These are phyloP conservation scores for Thraustochytrium sp. DNA, from an alignment of 352 stramenopile species.

Conservation along the genomic window DNA sequence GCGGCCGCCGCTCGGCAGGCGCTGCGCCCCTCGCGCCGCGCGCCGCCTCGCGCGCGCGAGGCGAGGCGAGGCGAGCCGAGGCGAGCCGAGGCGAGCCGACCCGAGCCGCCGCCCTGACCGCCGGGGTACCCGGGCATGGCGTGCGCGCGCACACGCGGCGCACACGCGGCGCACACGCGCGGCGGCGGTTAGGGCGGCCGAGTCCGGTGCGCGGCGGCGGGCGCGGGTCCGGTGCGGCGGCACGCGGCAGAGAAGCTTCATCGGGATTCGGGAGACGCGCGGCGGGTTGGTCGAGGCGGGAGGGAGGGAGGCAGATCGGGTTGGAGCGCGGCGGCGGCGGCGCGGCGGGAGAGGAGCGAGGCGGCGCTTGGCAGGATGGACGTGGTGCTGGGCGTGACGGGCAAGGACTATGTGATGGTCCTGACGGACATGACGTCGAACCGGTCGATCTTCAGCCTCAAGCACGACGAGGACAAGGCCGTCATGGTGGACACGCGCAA, in stretches of 20 bases:
- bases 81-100: too few relatives aligned
- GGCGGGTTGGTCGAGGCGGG: neutral
- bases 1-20: too few relatives aligned
- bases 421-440: conserved; percentile 42
- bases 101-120: too few relatives aligned
- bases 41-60: too few relatives aligned
- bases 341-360: neutral
- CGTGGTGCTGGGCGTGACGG: conserved; percentile 30
- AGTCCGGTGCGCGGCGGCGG: neutral
- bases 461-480: conserved; percentile 49
- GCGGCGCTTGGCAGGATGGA: conserved; percentile 23
- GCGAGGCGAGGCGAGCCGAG: too few relatives aligned
- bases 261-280: neutral
- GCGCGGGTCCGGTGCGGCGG: neutral
- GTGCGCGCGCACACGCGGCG: too few relatives aligned
- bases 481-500: conserved; percentile 33
- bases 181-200: too few relatives aligned
- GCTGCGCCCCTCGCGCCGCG: too few relatives aligned
- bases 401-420: conserved; percentile 42
- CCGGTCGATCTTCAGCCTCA: conserved; percentile 44
- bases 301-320: neutral
- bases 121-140: too few relatives aligned
- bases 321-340: too few relatives aligned
- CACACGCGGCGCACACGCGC: too few relatives aligned
- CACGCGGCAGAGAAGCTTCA: too few relatives aligned